A percentile compares a stretch with the other conserved stretches of the same genome.
These are phyloP conservation scores for Paramecium octaurelia DNA, from an alignment of 73 alveolate genomes.

Conservation along the genomic window DNA sequence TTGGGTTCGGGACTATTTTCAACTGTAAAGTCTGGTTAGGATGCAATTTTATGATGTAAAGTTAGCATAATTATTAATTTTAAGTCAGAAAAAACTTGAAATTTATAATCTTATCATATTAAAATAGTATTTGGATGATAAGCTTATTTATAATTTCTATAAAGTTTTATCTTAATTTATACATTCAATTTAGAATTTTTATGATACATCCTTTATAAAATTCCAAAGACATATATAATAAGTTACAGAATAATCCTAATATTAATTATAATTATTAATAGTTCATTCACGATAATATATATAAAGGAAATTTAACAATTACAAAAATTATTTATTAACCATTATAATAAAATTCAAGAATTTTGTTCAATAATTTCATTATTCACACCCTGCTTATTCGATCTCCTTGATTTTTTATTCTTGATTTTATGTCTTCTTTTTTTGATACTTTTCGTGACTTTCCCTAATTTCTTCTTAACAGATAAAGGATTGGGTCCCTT, in stretches of 20 bases:
- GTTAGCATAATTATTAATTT: neutral
- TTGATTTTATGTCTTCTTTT: constrained; percentile 43
- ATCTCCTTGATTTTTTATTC: neutral
- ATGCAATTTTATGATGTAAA: neutral
- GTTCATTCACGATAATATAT: neutral
- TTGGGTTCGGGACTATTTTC: neutral
- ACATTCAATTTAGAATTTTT: neutral
- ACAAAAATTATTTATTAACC: neutral
- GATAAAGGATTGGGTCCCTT: constrained; percentile 47
- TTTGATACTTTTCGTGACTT: neutral
- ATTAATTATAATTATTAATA: neutral
- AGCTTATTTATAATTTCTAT: neutral
- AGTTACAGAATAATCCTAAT: neutral
- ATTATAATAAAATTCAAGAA: neutral
- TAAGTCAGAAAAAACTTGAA: neutral
- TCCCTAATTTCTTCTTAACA: neutral
- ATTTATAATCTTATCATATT: neutral
- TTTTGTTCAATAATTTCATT: neutral
- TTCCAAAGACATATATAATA: no score
- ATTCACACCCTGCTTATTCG: neutral
- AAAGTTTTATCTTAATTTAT: neutral
- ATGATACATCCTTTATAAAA: neutral
- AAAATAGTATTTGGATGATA: neutral
- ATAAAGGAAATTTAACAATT: neutral
- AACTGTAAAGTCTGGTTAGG: neutral